Evolutionary conservation across 129 eudicot genomes (phyloP).

Genomic region (Saussurea involucrata): DNA sequence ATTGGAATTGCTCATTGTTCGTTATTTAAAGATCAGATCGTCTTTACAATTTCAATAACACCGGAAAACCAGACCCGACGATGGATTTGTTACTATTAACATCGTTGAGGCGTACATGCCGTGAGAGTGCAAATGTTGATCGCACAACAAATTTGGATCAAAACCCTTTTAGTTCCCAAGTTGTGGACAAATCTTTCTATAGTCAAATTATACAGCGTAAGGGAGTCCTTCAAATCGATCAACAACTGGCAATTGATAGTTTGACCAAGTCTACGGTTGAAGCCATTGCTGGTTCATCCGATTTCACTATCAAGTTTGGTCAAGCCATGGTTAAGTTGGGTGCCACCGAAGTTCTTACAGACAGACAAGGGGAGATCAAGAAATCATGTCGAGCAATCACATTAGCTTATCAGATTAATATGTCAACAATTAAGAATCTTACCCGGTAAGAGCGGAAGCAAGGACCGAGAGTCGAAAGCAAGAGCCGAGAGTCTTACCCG

Average conservation of each 20-base stretch:
- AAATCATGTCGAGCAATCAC: constrained; percentile 39
- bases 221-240: constrained; percentile 56
- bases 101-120: constrained; percentile 23
- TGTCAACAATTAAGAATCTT: too few species aligned
- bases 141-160: constrained; percentile 38
- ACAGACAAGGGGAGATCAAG: constrained; percentile 49
- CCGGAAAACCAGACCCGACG: constrained; percentile 48
- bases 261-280: constrained; percentile 29
- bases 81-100: constrained; percentile 27
- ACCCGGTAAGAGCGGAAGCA: too few species aligned
- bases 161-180: constrained; percentile 35
- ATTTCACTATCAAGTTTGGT: constrained; percentile 38
- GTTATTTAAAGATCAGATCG: constrained; percentile 42
- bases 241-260: constrained; percentile 41
- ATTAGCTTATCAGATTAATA: too few species aligned
- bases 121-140: constrained; percentile 22
- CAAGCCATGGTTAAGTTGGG: constrained; percentile 63
- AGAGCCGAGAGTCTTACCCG: too few species aligned
- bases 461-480: too few species aligned
- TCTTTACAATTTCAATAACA: constrained; percentile 47
- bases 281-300: constrained; percentile 23
- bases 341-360: constrained; percentile 45
- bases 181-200: constrained; percentile 51
- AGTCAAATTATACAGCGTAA: constrained; percentile 23
- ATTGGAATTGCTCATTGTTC: constrained; percentile 56